Percentiles rank a stretch among this genome's conserved stretches.
phyloP scores from a whole-genome alignment of 108 stramenopile species.

The Fragilariopsis cylindrus region DNA sequence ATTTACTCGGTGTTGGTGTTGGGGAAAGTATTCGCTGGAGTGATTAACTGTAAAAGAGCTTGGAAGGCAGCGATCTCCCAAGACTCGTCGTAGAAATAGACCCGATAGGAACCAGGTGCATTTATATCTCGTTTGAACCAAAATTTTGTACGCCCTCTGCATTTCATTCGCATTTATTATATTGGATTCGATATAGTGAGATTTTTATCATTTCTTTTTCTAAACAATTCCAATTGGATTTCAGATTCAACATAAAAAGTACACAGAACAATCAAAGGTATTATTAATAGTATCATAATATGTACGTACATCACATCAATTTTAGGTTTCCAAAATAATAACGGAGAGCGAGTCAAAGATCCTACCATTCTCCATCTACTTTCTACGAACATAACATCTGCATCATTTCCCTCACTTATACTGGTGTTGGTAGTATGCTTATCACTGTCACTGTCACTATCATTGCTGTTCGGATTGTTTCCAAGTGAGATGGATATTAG shows the following conservation, averaged over 20 bases:
- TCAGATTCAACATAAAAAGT: no score
- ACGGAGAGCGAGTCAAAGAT: conserved; percentile 50
- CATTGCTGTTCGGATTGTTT: no score
- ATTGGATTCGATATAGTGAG: background rate
- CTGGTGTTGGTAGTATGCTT: background rate
- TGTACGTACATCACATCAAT: conserved; percentile 62
- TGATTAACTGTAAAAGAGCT: conserved; percentile 72
- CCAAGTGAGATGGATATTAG: conserved; percentile 55
- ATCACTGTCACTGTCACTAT: background rate
- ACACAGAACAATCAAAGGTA: no score
- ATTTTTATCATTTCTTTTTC: no score
- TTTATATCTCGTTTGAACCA: conserved; percentile 49
- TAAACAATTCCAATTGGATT: no score
- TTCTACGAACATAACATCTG: conserved; percentile 53
- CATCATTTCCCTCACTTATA: background rate
- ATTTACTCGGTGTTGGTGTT: conserved; percentile 15
- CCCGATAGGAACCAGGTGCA: conserved; percentile 23
- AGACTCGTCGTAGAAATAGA: conserved; percentile 76
- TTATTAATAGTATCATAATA: no score
- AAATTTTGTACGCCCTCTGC: conserved; percentile 64
- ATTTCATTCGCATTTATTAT: no score
- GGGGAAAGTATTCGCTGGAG: conserved; percentile 59
- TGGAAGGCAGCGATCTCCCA: conserved; percentile 78
- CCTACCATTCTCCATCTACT: conserved; percentile 88
- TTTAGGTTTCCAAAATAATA: conserved; percentile 67